Percentiles rank a stretch among this genome's conserved stretches.
Conservation (phyloP, 495 filamentous ascomycete species). For the Hypoxylon trugodes region DNA sequence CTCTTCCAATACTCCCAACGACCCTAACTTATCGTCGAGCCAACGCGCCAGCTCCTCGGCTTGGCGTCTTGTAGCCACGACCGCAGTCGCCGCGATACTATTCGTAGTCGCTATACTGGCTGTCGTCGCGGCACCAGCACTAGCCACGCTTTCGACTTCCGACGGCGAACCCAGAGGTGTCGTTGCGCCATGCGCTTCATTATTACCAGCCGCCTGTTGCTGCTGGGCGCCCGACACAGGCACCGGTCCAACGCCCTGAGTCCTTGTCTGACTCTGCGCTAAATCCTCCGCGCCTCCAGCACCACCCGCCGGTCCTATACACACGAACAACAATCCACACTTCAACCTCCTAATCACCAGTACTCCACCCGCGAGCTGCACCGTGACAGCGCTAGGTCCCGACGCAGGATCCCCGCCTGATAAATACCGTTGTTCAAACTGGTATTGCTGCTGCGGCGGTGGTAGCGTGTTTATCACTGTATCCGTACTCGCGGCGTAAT, state of each 20-base stretch:
- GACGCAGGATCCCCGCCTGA: conserved; percentile 9
- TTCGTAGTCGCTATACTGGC: conserved; percentile 38
- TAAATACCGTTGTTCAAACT: neutral
- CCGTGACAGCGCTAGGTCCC: conserved; percentile 49
- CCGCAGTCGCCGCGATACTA: conserved; percentile 42
- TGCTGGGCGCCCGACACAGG: conserved; percentile 1
- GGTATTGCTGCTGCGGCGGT: neutral
- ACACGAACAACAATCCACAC: conserved; percentile 63
- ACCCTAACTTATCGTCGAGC: conserved; percentile 54
- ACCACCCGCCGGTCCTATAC: conserved; percentile 52
- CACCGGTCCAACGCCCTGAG: conserved; percentile 25
- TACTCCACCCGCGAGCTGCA: conserved; percentile 56
- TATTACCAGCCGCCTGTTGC: neutral
- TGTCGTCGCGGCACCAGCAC: conserved; percentile 43
- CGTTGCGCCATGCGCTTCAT: conserved; percentile 5
- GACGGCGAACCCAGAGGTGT: conserved; percentile 46
- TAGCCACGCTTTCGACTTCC: conserved; percentile 46
- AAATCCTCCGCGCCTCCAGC: neutral
- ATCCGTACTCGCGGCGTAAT: conserved; percentile 41
- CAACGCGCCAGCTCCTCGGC: conserved; percentile 57
- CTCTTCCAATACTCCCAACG: conserved; percentile 54
- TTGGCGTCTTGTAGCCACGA: conserved; percentile 52
- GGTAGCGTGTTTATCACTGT: conserved; percentile 32
- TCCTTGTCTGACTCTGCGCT: neutral
- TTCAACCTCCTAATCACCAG: conserved; percentile 57